phyloP scores from a whole-genome alignment of 192 early-diverging fungal genomes.

The Paraglomus brasilianum region DNA sequence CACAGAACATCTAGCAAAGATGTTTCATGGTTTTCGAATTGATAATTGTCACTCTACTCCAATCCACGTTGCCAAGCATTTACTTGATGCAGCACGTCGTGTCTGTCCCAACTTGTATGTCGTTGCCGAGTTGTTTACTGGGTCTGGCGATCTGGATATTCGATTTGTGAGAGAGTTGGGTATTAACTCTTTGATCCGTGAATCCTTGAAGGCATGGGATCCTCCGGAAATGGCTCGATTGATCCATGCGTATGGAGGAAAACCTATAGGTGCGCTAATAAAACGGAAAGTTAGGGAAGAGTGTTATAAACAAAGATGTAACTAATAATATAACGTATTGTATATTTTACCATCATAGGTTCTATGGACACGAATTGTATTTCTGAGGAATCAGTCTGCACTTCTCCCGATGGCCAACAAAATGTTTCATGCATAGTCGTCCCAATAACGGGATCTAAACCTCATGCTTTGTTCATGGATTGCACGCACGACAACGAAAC shows the following conservation, averaged over 20 bases:
- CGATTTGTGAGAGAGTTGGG: slow-evolving; percentile 90
- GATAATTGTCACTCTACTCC: slow-evolving; percentile 99
- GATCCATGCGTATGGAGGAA: slow-evolving; percentile 89
- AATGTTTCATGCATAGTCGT: slow-evolving; percentile 55
- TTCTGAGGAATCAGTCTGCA: slow-evolving; percentile 44
- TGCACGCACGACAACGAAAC: slow-evolving; percentile 99
- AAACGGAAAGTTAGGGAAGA: no score
- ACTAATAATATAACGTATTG: no score
- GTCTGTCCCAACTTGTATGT: slow-evolving; percentile 93
- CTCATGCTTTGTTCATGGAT: slow-evolving; percentile 98
- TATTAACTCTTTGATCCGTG: slow-evolving; percentile 95
- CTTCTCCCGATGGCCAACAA: slow-evolving; percentile 41
- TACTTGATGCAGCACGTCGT: slow-evolving; percentile 83
- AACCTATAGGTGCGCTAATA: slow-evolving; percentile 71
- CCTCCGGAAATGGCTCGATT: slow-evolving; percentile 84
- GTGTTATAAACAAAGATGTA: neutral
- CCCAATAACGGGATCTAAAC: slow-evolving; percentile 72
- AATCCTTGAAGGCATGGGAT: slow-evolving; percentile 99
- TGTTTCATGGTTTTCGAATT: slow-evolving; percentile 96
- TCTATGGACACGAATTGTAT: slow-evolving; percentile 75
- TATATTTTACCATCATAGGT: slow-evolving; percentile 41
- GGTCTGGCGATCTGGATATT: slow-evolving; percentile 91
- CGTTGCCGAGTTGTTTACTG: slow-evolving; percentile 98
- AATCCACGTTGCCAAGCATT: slow-evolving; percentile 87
- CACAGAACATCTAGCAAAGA: slow-evolving; percentile 80